Base-by-base conservation (phyloP, 2,329 filamentous ascomycete genomes). In the Penicillium sp. region DNA sequence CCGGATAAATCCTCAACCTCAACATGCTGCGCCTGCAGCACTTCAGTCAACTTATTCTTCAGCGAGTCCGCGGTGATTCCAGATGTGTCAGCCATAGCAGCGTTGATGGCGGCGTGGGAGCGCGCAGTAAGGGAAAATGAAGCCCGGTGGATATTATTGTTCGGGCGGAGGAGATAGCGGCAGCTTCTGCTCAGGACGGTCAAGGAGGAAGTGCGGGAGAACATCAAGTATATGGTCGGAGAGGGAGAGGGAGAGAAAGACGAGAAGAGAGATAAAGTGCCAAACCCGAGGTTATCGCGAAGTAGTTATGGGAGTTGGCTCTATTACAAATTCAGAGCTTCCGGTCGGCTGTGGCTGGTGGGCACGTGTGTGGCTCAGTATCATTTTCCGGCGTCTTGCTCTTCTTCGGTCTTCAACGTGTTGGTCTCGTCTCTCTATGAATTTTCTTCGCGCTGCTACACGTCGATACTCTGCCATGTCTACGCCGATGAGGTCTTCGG, bases 1-100 rank as follows among this genome's bases (percentile, higher is more conserved):
- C 92, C 93, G 63, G 92, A 96, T 81, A 96, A 86, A 77, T 97
- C 93, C 63, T 90, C 89, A 66, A 97, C 91, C 68, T 94, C 87
- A 62, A 96, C 91, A 77, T 95, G 85, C 29, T 82, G 81, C 23
- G 92, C 91, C 56, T 85, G 82, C 53, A 97, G 81, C 63, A 87
- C 85, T 66, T 88, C 79, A 38, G 81, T 82, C 65, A 97, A 82
- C 58, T 88, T 89, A 43, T 79, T 78, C 70, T 83, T 86, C 53
- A 97, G 81, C 48, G 81, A 83, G 38, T 86, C 85, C 59, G 91
- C 87, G 43, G 91, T 93, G 69, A 96, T 87, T 61, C 82, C 82
- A 34, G 80, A 79, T 48, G 83, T 78, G 57, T 78, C 77, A 34
- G 76, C 75, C 74, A 77, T 77, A 50, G 73, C 70, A 55, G 72